These are phyloP conservation scores for Chrysopogon serrulatus DNA, from an alignment of 176 grass and related monocot species.

Conservation along the genomic window DNA sequence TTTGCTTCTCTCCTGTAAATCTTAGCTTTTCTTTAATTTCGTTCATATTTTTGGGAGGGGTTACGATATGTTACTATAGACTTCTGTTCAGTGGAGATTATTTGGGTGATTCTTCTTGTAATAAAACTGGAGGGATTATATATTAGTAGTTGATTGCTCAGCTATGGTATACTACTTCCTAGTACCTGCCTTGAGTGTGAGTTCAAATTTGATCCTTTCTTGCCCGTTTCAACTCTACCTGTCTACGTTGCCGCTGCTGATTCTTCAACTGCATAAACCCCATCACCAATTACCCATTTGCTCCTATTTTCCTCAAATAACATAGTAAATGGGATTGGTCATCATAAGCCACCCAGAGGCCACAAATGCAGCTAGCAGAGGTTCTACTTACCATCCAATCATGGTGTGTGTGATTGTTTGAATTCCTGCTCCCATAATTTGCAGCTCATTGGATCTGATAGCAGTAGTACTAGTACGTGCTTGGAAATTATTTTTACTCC, in stretches of 20 bases:
- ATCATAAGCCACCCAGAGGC: neutral
- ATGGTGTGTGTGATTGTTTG: conserved; percentile 17
- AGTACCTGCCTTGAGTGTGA: neutral
- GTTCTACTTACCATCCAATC: neutral
- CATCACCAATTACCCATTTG: neutral
- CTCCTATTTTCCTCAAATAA: neutral
- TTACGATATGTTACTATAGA: conserved; percentile 21
- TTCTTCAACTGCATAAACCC: neutral
- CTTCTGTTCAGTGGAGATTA: neutral
- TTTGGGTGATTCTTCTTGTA: conserved; percentile 30
- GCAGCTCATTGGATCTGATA: neutral
- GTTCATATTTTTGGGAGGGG: neutral
- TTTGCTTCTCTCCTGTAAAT: conserved; percentile 21
- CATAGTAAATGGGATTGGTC: neutral
- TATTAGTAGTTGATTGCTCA: neutral
- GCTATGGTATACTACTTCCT: neutral
- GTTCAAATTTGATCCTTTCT: neutral
- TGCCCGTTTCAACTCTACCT: neutral
- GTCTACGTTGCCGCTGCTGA: neutral
- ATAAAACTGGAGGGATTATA: neutral
- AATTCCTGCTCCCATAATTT: conserved; percentile 2
- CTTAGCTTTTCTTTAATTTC: neutral
- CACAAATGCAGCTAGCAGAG: neutral
- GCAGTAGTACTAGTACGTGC: neutral
- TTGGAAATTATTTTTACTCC: neutral